These are phyloP conservation scores for Tetradesmus lagerheimii DNA, from an alignment of 139 green algal species.

Conservation along the genomic window DNA sequence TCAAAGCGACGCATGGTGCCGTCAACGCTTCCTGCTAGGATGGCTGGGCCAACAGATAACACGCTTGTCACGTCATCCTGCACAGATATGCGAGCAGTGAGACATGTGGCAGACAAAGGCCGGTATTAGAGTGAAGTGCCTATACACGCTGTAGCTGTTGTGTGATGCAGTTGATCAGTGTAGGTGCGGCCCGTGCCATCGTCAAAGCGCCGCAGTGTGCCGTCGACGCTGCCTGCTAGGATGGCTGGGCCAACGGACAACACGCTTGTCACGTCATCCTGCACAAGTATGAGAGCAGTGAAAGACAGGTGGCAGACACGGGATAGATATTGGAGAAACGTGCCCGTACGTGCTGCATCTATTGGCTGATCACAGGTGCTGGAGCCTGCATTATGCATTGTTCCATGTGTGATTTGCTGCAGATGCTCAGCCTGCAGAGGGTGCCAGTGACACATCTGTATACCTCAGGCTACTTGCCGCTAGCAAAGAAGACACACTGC, in stretches of 20 bases:
- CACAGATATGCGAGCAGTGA: not conserved
- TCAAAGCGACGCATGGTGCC: constrained; percentile 91
- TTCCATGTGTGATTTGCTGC: too few species aligned
- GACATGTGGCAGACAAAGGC: not conserved
- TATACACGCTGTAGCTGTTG: too few species aligned
- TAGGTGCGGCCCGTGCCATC: constrained; percentile 80
- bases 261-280: constrained; percentile 92
- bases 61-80: constrained; percentile 93
- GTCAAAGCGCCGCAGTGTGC: constrained; percentile 90
- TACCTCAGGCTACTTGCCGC: too few species aligned
- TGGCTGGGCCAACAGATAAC: constrained; percentile 57
- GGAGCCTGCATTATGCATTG: too few species aligned
- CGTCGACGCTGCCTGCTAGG: constrained; percentile 83
- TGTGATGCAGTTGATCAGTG: constrained; percentile 79
- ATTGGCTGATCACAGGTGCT: too few species aligned
- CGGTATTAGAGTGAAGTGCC: too few species aligned
- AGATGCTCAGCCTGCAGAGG: too few species aligned
- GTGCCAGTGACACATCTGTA: too few species aligned
- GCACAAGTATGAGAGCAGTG: not conserved
- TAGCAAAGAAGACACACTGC: too few species aligned
- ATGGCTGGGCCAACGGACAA: constrained; percentile 68
- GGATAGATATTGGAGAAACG: too few species aligned
- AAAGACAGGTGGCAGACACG: too few species aligned
- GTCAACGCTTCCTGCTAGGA: constrained; percentile 85
- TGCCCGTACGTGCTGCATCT: too few species aligned